Evolutionary conservation across 352 stramenopile genomes (phyloP), one percentile per base, ranked within the genome.

Genomic region (Phytophthora ohioensis): DNA sequence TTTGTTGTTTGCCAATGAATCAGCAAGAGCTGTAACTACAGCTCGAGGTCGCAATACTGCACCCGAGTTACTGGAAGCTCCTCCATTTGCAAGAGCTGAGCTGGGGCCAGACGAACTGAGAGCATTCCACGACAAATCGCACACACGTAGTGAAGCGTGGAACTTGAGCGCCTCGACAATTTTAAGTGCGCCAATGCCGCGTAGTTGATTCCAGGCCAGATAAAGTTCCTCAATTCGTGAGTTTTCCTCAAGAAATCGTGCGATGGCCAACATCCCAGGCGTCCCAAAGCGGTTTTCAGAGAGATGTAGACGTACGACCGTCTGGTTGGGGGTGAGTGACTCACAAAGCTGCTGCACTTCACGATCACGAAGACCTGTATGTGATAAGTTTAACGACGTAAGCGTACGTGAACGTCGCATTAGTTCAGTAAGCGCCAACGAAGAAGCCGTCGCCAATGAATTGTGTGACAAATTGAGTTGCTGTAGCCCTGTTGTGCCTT

Each of bases 111-210:
- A 72, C 36, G 86, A 91, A 55, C 83, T 78, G 17, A 94, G 75
- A 0, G 84, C 69, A 69, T 94, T 94, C 87, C 87, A 94, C 3
- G 84, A 92, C n/a, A 94, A 49, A 39, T 94, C 87, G 17, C 90
- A 70, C 42, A 87, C 87, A 6, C 87, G 80, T 48, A 94, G 54
- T 9, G 84, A 93, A 15, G 73, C 76, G 65, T 94, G 87, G 53
- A 87, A 94, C 55, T 91, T 90, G 39, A 94, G 68, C 7, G 85
- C 75, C 53, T 94, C 87, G 11, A 82, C 82, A 46, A 94, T 87
- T 53, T 88, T 90, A 69, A 93, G 77, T 4, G 84, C 87, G 8
- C 87, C 85, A 15, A 85, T n/a, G 2, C 84, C 85, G 1, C 87
- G 85, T 10, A 93, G 69, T 47, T 91, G 82, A 64, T 93, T 94